Percentiles rank a stretch among this genome's conserved stretches.
These are phyloP conservation scores for Trichopus zeylanicus DNA, from an alignment of 116 monocot species.

Conservation along the genomic window DNA sequence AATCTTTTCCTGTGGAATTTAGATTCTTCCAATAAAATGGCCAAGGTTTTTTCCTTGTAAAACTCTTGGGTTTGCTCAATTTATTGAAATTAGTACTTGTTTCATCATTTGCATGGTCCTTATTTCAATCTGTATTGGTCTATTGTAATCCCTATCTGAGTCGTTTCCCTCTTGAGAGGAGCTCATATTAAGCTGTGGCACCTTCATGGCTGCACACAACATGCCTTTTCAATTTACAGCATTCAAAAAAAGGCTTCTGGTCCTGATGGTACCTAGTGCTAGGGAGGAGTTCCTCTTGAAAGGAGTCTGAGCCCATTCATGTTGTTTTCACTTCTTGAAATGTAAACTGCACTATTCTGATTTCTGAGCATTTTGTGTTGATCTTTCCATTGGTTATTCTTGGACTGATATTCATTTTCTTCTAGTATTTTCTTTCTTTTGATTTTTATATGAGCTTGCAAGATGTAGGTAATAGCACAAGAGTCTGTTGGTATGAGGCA, in stretches of 20 bases:
- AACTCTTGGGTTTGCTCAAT: background rate
- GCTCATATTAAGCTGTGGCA: no score
- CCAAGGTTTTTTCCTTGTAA: conserved; percentile 38
- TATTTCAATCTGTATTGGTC: no score
- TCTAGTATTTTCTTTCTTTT: background rate
- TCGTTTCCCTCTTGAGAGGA: no score
- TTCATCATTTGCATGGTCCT: background rate
- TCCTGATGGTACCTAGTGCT: no score
- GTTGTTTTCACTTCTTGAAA: no score
- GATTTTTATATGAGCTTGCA: conserved; percentile 15
- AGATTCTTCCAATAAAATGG: conserved; percentile 72
- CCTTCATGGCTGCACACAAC: no score
- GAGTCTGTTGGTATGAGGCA: conserved; percentile 82
- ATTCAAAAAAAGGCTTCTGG: no score
- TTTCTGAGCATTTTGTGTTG: background rate
- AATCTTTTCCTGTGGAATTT: conserved; percentile 88
- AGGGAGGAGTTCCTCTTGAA: no score
- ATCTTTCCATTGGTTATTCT: background rate
- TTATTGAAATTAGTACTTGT: background rate
- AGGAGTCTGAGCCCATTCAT: no score
- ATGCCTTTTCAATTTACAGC: no score
- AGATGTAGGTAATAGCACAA: conserved; percentile 67
- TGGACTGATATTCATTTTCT: background rate
- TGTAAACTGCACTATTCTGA: background rate
- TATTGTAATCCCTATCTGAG: no score